Evolutionary conservation across 306 rosid species (phyloP), one percentile per base, ranked within the genome.

Genomic region (Trichosanthes cucumerina): DNA sequence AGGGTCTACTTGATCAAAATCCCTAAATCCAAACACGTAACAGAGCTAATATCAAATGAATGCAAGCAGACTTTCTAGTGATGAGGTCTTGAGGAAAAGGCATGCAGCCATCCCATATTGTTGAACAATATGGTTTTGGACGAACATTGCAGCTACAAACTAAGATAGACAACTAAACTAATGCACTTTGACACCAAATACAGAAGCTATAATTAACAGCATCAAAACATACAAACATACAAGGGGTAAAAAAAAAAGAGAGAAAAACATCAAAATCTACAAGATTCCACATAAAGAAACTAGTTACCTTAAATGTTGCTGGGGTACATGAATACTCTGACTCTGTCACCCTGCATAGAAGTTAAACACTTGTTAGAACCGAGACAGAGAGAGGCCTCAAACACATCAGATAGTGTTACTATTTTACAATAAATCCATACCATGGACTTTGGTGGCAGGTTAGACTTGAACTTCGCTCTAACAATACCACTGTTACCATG

Each of bases 401-500:
- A 50, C 23, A 11, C 12, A 14, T 44, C 19, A 21, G 15, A 2
- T 46, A 8, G 0, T 8, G 7, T 9, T 7, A 7, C 2, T 3
- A n/a, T 8, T 66, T 26, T 24, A 26, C 11, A 31, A 58, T 5
- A 28, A 26, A 0, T 12, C 66, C 4, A 8, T 90, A 94, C 98
- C 97, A 92, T 94, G 75, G 97, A 90, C 83, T 77, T 94, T 1
- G 98, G 98, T 2, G 98, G 98, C 62, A 94, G 86, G 50, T 94
- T 92, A 46, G 98, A 92, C 76, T 82, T 94, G 92, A 94, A 94
- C 85, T 92, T 94, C 5, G 98, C 92, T 24, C 97, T 94, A 62
- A 94, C 96, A 46, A 94, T 56, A 4, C 98, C 98, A 15, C 92
- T 94, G 90, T 94, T 94, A 39, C 97, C 98, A 0, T 92, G 98